These are phyloP conservation scores for Thinopyrum elongatum DNA, from an alignment of 176 grass and related monocot species.

Conservation along the genomic window DNA sequence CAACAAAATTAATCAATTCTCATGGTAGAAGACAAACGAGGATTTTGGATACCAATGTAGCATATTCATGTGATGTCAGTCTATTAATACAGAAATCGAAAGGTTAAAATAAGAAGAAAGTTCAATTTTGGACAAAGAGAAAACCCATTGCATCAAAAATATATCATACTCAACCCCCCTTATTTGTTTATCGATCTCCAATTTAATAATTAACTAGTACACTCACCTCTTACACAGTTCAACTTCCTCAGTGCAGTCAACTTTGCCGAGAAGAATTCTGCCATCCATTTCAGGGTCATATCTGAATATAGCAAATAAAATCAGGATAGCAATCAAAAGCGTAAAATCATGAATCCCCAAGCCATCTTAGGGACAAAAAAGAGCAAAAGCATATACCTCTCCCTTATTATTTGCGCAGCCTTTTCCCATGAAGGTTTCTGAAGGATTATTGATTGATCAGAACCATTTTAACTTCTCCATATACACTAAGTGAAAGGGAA, in stretches of 20 bases:
- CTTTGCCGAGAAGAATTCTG: slow-evolving; percentile 76
- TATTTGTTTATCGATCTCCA: background rate
- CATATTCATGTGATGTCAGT: background rate
- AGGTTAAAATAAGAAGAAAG: background rate
- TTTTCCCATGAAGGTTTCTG: slow-evolving; percentile 99
- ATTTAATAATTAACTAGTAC: background rate
- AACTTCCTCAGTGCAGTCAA: slow-evolving; percentile 78
- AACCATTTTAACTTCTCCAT: slow-evolving; percentile 13
- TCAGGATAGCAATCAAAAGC: background rate
- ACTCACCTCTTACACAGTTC: slow-evolving; percentile 90
- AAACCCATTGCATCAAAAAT: background rate
- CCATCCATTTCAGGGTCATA: slow-evolving; percentile 98
- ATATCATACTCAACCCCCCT: background rate
- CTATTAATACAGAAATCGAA: background rate
- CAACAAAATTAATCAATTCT: background rate
- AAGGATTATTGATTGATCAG: slow-evolving; percentile 22
- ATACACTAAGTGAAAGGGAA: slow-evolving; percentile 11
- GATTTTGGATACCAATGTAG: slow-evolving; percentile 9
- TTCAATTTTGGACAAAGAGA: background rate
- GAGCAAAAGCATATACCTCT: slow-evolving; percentile 53
- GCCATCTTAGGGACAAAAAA: slow-evolving; percentile 15
- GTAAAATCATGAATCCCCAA: background rate
- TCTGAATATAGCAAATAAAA: slow-evolving; percentile 42
- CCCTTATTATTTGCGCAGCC: slow-evolving; percentile 82
- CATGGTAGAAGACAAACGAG: slow-evolving; percentile 4